A percentile compares a stretch with the other conserved stretches of the same genome.
Evolutionary conservation across 257 asterid species (phyloP).

Genomic region (Solanum virginianum): DNA sequence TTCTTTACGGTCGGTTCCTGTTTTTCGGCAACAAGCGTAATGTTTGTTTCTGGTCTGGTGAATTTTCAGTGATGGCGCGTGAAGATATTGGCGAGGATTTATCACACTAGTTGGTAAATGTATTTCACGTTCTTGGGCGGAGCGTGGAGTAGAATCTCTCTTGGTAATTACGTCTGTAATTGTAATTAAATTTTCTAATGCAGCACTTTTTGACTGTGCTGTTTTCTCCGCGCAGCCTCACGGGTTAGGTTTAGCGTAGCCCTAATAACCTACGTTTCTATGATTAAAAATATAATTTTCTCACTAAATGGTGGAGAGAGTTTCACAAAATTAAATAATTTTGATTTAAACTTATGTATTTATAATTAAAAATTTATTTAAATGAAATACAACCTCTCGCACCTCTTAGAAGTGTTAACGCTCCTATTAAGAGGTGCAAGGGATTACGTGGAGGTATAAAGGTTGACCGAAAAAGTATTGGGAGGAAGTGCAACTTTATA

Average conservation of each 20-base stretch:
- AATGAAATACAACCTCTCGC: too few species aligned
- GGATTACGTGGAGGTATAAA: too few species aligned
- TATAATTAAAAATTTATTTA: neutral
- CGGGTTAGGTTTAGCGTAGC: neutral
- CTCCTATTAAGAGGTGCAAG: too few species aligned
- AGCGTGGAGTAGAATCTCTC: neutral
- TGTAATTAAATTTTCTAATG: neutral
- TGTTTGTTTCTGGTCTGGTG: neutral
- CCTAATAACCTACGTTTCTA: too few species aligned
- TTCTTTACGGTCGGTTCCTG: constrained; percentile 22
- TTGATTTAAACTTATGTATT: neutral
- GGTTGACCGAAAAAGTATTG: too few species aligned
- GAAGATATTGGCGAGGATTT: neutral
- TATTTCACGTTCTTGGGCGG: neutral
- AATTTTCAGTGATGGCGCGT: neutral
- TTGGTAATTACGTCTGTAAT: neutral
- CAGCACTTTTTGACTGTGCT: neutral
- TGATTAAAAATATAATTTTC: too few species aligned
- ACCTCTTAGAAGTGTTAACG: too few species aligned
- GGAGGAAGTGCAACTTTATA: too few species aligned
- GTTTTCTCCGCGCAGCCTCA: neutral
- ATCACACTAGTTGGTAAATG: neutral
- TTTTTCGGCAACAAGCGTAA: neutral
- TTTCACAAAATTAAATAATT: neutral
- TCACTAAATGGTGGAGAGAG: neutral